phyloP scores from a whole-genome alignment of 75 land plant genomes.

The Pinus albicaulis region DNA sequence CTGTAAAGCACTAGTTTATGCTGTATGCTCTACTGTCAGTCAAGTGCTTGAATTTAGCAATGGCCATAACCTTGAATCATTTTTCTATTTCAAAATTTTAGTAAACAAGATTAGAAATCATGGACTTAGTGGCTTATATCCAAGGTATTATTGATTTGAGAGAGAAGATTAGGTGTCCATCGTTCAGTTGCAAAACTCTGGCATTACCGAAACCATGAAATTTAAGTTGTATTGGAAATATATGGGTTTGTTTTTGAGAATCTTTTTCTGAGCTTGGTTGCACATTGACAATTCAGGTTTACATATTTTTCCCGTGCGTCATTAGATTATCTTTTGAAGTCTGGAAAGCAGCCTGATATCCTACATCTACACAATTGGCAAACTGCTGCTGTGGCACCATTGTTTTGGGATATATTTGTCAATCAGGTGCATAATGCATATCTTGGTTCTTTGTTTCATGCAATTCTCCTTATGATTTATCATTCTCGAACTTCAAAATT shows the following conservation, averaged over 20 bases:
- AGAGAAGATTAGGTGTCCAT: background rate
- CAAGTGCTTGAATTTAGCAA: background rate
- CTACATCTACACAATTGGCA: conserved; percentile 82
- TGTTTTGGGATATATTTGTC: conserved; percentile 78
- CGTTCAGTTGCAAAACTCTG: background rate
- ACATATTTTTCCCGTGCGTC: conserved; percentile 70
- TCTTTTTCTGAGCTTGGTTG: background rate
- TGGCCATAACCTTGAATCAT: background rate
- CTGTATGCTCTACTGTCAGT: background rate
- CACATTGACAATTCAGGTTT: conserved; percentile 39
- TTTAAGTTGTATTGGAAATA: background rate
- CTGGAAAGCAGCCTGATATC: conserved; percentile 76
- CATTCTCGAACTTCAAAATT: no score
- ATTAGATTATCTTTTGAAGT: conserved; percentile 64
- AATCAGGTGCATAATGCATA: conserved; percentile 36
- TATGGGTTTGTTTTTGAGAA: background rate
- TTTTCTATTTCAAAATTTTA: background rate
- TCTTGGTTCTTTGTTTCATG: background rate
- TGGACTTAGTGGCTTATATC: background rate
- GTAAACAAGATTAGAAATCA: background rate
- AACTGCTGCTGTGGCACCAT: conserved; percentile 67
- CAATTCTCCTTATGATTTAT: no score
- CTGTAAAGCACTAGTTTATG: background rate
- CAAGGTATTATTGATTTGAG: background rate
- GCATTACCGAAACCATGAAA: background rate